phyloP scores from a whole-genome alignment of 176 grass and related monocot genomes.

The Alopecurus myosuroides region DNA sequence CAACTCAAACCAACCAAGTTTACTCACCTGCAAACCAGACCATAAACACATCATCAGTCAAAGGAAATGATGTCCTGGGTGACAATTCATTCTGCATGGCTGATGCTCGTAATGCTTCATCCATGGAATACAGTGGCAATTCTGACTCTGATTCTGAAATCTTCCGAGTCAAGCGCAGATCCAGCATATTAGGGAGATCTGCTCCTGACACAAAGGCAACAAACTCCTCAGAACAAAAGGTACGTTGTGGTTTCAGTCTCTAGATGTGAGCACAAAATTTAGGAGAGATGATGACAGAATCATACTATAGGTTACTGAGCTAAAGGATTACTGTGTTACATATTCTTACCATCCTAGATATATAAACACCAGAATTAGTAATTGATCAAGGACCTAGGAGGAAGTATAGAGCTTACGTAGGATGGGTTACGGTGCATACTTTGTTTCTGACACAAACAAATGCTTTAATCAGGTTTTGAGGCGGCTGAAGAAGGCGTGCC shows the following conservation, averaged over 20 bases:
- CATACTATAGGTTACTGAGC: background rate
- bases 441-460: constrained; percentile 10
- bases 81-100: constrained; percentile 7
- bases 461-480: constrained; percentile 56
- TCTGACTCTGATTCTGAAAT: constrained; percentile 78
- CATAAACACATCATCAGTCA: constrained; percentile 9
- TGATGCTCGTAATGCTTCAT: constrained; percentile 28
- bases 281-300: background rate
- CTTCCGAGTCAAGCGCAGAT: constrained; percentile 85
- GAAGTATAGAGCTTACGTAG: background rate
- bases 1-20: background rate
- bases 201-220: constrained; percentile 20
- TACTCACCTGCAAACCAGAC: constrained; percentile 12
- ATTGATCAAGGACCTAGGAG: background rate
- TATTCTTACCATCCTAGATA: background rate
- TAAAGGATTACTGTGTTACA: background rate
- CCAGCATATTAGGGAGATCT: constrained; percentile 33
- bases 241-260: constrained; percentile 19
- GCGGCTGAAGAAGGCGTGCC: constrained; percentile 72
- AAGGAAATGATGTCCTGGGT: constrained; percentile 25
- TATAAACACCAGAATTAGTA: background rate
- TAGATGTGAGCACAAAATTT: background rate
- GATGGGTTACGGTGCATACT: background rate
- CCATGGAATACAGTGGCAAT: constrained; percentile 56
- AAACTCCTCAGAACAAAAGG: constrained; percentile 58